Base-by-base conservation (phyloP, 192 early-diverging fungal species). In the Podila epigama region DNA sequence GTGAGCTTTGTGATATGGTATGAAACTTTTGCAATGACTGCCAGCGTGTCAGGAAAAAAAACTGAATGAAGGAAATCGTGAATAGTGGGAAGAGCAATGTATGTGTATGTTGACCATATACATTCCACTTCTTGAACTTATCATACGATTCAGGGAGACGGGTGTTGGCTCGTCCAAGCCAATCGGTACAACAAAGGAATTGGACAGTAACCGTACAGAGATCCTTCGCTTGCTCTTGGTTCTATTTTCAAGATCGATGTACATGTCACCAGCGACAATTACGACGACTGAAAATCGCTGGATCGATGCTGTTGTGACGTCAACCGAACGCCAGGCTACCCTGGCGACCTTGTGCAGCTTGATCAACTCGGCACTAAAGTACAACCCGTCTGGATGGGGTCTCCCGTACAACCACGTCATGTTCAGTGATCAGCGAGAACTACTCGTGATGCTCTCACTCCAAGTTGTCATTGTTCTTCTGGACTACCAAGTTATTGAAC, bases 341-440 rank as follows among this genome's bases (percentile, higher is more conserved):
- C 69, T 97, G 32, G 88, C 91, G 10, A 64, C 96, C 56, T 85
- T 96, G 7, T 96, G 94, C 82, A 95, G 93, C 70, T 68, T 96
- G 29, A 66, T 96, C 42, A 97, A 97, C 67, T 96, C 94, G 1
- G 88, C 88, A 2, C 75, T 91, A 7, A 89, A 89, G 40, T 94
- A 95, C 69, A 91, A 95, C 67, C 91, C 92, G 7, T 83, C 91
- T 13, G 94, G 95, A 29, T 96, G 94, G 94, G 90, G 87, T 5
- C 82, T 94, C 12, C 95, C 95, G 37, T 97, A 96, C 79, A 94
- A 95, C 65, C 93, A 95, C 73, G 82, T 94, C 6, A 53, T 95
- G 37, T 87, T 91, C 48, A 83, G 85, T 11, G 91, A 96, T 65
- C 83, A 90, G 0, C 73, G 85, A 15, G 95, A 97, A 60, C 82